Conservation (phyloP, 176 grass and related monocot species). For the Paspalum notatum region DNA sequence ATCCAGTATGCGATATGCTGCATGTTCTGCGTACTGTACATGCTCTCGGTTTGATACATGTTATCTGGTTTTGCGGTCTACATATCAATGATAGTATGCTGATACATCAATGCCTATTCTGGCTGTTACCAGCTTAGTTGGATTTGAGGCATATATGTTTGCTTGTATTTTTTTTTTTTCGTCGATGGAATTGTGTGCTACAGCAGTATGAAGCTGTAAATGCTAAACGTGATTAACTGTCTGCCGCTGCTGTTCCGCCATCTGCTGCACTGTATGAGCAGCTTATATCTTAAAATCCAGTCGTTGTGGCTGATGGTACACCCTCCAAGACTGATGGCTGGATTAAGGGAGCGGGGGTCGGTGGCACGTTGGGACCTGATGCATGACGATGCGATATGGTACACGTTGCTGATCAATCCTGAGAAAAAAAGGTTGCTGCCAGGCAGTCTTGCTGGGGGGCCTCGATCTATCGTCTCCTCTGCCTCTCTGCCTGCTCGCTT, state of each 20-base stretch:
- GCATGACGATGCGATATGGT: background rate
- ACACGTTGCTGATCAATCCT: conserved; percentile 17
- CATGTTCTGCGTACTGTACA: no score
- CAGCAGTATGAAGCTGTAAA: no score
- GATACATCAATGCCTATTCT: background rate
- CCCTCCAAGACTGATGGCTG: background rate
- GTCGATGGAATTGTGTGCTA: no score
- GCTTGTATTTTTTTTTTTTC: no score
- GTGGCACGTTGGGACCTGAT: conserved; percentile 36
- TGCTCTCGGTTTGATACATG: conserved; percentile 55
- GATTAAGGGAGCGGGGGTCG: conserved; percentile 16
- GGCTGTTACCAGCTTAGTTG: no score
- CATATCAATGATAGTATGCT: conserved; percentile 24
- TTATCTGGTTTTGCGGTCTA: conserved; percentile 10
- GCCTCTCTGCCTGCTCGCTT: background rate
- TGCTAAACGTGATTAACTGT: no score
- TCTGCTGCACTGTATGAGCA: background rate
- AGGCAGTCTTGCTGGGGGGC: conserved; percentile 20
- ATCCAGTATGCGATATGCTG: background rate
- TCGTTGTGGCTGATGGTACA: conserved; percentile 23
- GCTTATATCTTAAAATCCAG: background rate
- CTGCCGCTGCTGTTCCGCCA: no score
- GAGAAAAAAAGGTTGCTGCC: conserved; percentile 31
- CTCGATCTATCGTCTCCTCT: background rate
- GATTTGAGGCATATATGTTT: no score